Evolutionary conservation across 1,284 basidiomycete species (phyloP), one percentile per base, ranked within the genome.

Genomic region (Trichosporon faecale): DNA sequence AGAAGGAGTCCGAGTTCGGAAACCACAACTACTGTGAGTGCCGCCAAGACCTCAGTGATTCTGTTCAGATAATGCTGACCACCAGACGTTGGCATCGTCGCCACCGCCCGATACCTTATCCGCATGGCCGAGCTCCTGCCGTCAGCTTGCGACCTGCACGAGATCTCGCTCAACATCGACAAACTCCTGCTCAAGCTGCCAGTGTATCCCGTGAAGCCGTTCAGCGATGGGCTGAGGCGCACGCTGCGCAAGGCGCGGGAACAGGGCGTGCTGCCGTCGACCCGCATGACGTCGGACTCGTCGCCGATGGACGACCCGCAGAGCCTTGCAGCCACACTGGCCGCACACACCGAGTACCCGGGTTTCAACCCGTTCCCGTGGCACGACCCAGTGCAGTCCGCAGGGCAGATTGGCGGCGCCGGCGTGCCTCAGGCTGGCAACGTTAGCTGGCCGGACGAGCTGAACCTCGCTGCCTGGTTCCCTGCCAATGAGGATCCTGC

Each of bases 61-160:
- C n/a, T n/a, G n/a, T n/a, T n/a, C n/a, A n/a, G 35, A 12, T 14
- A 37, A 9, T 14, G 35, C 69, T 70, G 31, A 70, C 64, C 5
- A 14, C 2, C 44, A 70, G 67, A 74, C 40, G 64, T 73, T 7
- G 74, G 68, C 14, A 73, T 74, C 44, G 69, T 74, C 23, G 72
- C 73, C 3, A 72, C 69, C 1, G 70, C 75, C 0, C 71, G 72
- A 1, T 73, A 73, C 35, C 72, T 76, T 16, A 74, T 76, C 63
- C 69, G 73, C 5, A 73, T 74, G 68, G 66, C 66, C 37, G 72
- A 71, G 25, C 68, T 76, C 6, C 63, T 73, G 11, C 75, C 75
- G 0, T 61, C 65, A 0, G 72, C 64, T 0, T 66, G 70, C 64
- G 72, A 76, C 52, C 23, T 68, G 7, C 33, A 65, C 57, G 65